These are phyloP conservation scores for Gypsophila paniculata DNA, from an alignment of 179 eudicot genomes.

Conservation along the genomic window DNA sequence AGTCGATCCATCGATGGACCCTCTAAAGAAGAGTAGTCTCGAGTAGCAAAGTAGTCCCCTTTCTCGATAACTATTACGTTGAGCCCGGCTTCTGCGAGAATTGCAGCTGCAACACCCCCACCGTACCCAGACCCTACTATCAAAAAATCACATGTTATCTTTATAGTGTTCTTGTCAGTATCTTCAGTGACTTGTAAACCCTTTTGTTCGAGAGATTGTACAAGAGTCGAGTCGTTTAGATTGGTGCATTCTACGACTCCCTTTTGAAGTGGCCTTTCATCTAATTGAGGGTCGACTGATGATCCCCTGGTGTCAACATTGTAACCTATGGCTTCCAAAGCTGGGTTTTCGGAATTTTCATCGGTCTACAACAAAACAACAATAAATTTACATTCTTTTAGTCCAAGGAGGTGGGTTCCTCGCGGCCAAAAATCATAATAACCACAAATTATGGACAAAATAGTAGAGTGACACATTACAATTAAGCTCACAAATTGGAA, in stretches of 20 bases:
- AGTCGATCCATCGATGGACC: constrained; percentile 55
- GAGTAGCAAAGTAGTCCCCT: constrained; percentile 46
- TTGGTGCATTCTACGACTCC: constrained; percentile 47
- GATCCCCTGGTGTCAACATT: constrained; percentile 27
- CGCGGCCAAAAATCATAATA: not conserved
- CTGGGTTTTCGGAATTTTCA: constrained; percentile 43
- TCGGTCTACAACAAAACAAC: constrained; percentile 37
- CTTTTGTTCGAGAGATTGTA: constrained; percentile 30
- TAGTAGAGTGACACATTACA: too few relatives aligned
- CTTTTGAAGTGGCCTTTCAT: constrained; percentile 39
- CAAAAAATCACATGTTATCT: constrained; percentile 51
- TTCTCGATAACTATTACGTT: constrained; percentile 40
- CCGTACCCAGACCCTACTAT: constrained; percentile 73
- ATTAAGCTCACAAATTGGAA: too few relatives aligned
- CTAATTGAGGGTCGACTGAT: not conserved
- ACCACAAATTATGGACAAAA: too few relatives aligned
- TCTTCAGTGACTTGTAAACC: constrained; percentile 29
- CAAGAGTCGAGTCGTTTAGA: constrained; percentile 29
- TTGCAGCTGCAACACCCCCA: constrained; percentile 63
- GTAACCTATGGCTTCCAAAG: constrained; percentile 62
- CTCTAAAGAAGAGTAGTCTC: constrained; percentile 52
- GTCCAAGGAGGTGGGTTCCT: not conserved
- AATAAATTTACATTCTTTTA: not conserved
- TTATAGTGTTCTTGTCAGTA: constrained; percentile 28
- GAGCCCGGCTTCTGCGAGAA: constrained; percentile 30